Conservation (phyloP, 306 rosid genomes). For the Dalbergia oliveri region DNA sequence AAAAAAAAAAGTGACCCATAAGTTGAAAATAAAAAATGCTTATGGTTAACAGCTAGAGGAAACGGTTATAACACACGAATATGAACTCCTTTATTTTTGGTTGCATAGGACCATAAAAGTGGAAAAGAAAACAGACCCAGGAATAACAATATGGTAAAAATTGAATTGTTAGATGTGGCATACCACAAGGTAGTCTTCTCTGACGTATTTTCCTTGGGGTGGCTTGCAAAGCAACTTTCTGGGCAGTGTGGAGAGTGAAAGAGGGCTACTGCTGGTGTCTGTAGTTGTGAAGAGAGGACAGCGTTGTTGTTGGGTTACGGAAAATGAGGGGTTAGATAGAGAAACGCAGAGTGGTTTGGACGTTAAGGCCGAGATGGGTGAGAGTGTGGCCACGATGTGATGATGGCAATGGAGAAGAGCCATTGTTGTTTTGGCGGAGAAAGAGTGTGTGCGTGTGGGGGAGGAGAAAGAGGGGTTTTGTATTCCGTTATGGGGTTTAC, state of each 20-base stretch:
- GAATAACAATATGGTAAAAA: neutral
- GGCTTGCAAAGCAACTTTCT: conserved; percentile 73
- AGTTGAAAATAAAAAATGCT: neutral
- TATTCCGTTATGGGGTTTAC: conserved; percentile 38
- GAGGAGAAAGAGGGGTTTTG: neutral
- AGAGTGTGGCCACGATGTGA: conserved; percentile 31
- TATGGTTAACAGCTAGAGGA: neutral
- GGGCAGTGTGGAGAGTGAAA: conserved; percentile 62
- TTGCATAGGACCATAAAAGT: neutral
- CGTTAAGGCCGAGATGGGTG: conserved; percentile 48
- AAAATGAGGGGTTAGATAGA: conserved; percentile 46
- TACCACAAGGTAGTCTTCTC: conserved; percentile 92
- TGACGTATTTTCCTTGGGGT: conserved; percentile 70
- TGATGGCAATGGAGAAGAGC: conserved; percentile 58
- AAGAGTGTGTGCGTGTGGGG: too few relatives aligned
- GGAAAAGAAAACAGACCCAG: conserved; percentile 23
- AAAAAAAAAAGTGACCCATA: neutral
- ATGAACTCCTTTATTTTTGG: neutral
- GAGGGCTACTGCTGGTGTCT: conserved; percentile 29
- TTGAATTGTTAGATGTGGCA: neutral
- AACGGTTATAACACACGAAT: neutral
- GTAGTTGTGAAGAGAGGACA: conserved; percentile 59
- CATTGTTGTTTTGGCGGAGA: conserved; percentile 45
- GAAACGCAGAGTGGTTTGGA: conserved; percentile 46
- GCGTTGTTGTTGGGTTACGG: conserved; percentile 57